These are phyloP conservation scores for Hyphopichia homilentoma DNA, from an alignment of 805 yeast genomes.

Conservation along the genomic window DNA sequence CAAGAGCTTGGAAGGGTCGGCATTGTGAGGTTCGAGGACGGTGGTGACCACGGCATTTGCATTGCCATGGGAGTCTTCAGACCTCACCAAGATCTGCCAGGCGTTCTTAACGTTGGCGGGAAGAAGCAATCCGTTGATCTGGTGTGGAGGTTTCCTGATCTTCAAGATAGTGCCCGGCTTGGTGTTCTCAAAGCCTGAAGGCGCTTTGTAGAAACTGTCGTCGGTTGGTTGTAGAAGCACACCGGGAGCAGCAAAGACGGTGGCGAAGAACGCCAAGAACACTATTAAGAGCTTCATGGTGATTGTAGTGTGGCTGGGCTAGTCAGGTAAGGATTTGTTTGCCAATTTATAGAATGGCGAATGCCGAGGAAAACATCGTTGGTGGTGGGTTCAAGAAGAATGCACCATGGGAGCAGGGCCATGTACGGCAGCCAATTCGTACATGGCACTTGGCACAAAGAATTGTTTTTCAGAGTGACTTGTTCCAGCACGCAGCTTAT, in stretches of 20 bases:
- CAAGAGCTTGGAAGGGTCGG: constrained; percentile 16
- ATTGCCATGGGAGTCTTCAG: constrained; percentile 17
- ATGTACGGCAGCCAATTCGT: no score
- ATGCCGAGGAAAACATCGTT: no score
- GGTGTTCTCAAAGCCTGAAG: constrained; percentile 7
- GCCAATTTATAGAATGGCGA: no score
- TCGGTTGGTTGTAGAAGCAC: constrained; percentile 6
- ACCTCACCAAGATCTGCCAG: constrained; percentile 23
- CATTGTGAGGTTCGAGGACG: constrained; percentile 18
- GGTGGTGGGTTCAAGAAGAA: no score
- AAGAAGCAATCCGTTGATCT: constrained; percentile 4
- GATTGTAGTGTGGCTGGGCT: no score
- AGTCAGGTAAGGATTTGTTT: no score
- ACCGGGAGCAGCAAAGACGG: constrained; percentile 1
- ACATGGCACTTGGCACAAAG: no score
- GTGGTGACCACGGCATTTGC: constrained; percentile 16
- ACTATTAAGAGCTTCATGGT: no score
- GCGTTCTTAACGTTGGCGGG: constrained; percentile 9
- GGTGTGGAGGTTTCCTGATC: constrained; percentile 6
- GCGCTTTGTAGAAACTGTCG: constrained; percentile 14
- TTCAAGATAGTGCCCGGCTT: constrained; percentile 9
- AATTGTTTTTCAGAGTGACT: no score
- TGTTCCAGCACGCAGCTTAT: no score
- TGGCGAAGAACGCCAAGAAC: no score
- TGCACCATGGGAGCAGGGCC: no score